phyloP scores from a whole-genome alignment of 805 yeast genomes.

The Ogataea saltuana region DNA sequence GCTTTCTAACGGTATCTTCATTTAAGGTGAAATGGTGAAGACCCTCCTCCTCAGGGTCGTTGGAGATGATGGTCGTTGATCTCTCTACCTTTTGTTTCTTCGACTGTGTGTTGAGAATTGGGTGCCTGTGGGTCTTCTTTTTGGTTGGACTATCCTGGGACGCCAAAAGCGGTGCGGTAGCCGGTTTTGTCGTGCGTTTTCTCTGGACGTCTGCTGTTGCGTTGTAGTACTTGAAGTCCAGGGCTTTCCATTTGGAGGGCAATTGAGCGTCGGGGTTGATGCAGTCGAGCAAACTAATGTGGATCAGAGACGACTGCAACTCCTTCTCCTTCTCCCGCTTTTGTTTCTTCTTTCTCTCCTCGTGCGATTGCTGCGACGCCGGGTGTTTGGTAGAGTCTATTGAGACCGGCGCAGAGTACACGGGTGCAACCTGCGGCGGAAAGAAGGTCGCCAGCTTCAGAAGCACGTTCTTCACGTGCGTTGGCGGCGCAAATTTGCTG shows the following conservation, averaged over 20 bases:
- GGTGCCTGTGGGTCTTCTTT: constrained; percentile 20
- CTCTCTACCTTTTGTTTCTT: constrained; percentile 23
- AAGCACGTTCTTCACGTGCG: constrained; percentile 45
- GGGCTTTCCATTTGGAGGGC: constrained; percentile 57
- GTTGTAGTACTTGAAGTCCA: constrained; percentile 56
- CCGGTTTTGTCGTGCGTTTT: neutral
- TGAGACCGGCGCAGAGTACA: constrained; percentile 19
- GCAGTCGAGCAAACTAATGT: constrained; percentile 32
- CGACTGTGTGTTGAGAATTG: constrained; percentile 25
- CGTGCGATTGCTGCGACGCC: constrained; percentile 8
- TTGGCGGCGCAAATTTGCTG: constrained; percentile 45
- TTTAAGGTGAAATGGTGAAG: constrained; percentile 50
- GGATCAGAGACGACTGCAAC: constrained; percentile 19
- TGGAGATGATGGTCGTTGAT: constrained; percentile 14
- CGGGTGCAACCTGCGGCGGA: constrained; percentile 39
- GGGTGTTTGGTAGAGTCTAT: constrained; percentile 15
- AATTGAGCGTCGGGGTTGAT: constrained; percentile 35
- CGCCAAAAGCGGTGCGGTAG: constrained; percentile 5
- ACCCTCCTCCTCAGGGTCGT: constrained; percentile 40
- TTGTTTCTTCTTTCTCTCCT: constrained; percentile 31
- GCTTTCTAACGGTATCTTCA: constrained; percentile 57
- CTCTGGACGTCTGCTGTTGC: constrained; percentile 20
- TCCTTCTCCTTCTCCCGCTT: constrained; percentile 17
- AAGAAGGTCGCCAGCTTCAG: constrained; percentile 49
- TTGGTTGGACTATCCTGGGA: constrained; percentile 19